These are phyloP conservation scores for Zizania palustris DNA, from an alignment of 202 grass and related monocot species.

Conservation along the genomic window DNA sequence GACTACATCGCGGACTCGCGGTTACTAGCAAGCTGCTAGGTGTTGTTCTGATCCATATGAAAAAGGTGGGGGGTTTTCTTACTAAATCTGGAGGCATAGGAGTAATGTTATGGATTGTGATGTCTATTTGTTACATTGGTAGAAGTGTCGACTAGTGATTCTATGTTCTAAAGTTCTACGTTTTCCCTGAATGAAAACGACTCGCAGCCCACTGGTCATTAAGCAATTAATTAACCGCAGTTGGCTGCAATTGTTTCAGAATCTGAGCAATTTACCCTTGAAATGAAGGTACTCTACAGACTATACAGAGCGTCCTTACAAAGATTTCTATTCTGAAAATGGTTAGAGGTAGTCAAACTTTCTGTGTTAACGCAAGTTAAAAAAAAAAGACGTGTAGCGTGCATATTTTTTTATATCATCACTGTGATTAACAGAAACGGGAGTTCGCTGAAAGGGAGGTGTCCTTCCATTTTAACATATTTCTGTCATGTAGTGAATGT, in stretches of 20 bases:
- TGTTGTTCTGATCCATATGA: background rate
- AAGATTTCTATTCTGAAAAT: background rate
- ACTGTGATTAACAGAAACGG: background rate
- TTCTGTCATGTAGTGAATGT: too few relatives aligned
- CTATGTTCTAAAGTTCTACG: background rate
- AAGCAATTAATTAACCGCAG: background rate
- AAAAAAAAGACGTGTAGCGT: background rate
- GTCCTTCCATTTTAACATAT: too few relatives aligned
- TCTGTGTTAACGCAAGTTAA: background rate
- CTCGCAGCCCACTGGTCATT: background rate
- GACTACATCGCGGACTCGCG: background rate
- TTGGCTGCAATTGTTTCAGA: background rate
- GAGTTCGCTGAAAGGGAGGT: too few relatives aligned
- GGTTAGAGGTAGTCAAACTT: background rate
- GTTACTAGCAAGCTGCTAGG: background rate
- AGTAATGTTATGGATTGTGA: conserved; percentile 20
- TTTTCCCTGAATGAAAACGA: conserved; percentile 21
- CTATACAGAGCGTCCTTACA: background rate
- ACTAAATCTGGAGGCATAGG: conserved; percentile 16
- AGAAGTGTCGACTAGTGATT: conserved; percentile 17
- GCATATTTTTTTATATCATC: background rate
- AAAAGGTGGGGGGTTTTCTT: conserved; percentile 30
- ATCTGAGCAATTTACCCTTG: background rate
- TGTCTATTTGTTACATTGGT: conserved; percentile 12
- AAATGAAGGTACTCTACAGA: background rate